Evolutionary conservation across 257 asterid genomes (phyloP).

Genomic region (Solanum dulcamara): DNA sequence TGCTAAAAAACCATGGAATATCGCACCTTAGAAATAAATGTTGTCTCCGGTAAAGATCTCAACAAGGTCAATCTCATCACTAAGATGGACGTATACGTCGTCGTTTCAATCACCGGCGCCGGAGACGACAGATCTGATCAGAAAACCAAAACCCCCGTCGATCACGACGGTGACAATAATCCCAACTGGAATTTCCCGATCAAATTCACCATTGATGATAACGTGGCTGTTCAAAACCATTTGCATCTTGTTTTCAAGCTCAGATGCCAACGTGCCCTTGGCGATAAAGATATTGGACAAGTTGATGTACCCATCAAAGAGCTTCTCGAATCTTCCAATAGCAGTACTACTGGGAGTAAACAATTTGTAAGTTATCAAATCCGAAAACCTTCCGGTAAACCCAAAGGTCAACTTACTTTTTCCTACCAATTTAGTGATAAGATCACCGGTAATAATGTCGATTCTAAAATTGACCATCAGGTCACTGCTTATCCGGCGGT

Average conservation of each 20-base stretch:
- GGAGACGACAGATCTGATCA: constrained; percentile 20
- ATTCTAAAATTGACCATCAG: constrained; percentile 9
- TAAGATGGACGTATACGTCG: constrained; percentile 55
- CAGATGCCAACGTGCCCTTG: constrained; percentile 41
- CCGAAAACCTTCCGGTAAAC: constrained; percentile 60
- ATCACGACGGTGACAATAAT: constrained; percentile 33
- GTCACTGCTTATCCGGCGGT: constrained; percentile 33
- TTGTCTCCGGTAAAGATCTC: constrained; percentile 46
- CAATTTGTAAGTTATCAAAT: constrained; percentile 65
- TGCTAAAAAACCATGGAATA: constrained; percentile 22
- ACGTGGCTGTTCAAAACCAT: constrained; percentile 44
- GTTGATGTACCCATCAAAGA: constrained; percentile 57
- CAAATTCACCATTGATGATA: constrained; percentile 53
- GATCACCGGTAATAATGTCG: neutral
- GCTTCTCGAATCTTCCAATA: constrained; percentile 34
- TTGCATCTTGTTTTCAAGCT: constrained; percentile 43
- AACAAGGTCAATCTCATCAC: constrained; percentile 44
- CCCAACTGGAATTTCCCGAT: constrained; percentile 62
- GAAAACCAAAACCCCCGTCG: constrained; percentile 39
- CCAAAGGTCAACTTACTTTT: constrained; percentile 61
- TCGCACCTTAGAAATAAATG: constrained; percentile 37
- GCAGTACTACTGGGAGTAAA: constrained; percentile 13
- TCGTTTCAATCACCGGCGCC: constrained; percentile 50
- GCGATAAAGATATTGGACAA: constrained; percentile 57
- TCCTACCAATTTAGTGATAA: constrained; percentile 48